These are phyloP conservation scores for Rhizopus stolonifer DNA, from an alignment of 371 early-diverging fungal genomes.

Conservation along the genomic window DNA sequence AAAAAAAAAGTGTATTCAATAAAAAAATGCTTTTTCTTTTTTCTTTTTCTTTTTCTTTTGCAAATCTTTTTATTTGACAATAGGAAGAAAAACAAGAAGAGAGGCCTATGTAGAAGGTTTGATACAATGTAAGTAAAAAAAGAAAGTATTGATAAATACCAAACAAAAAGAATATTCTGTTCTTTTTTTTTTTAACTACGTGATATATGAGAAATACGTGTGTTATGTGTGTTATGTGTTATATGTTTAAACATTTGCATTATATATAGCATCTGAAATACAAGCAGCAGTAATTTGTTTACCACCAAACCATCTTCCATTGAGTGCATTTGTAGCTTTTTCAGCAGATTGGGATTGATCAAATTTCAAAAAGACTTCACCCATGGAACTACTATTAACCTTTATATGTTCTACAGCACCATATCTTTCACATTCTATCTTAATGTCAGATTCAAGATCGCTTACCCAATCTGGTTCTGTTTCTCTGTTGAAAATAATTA, in stretches of 20 bases:
- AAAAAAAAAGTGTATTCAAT: no score
- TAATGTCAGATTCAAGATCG: constrained; percentile 87
- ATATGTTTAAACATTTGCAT: constrained; percentile 42
- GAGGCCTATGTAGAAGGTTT: background rate
- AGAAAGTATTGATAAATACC: no score
- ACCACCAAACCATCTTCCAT: constrained; percentile 84
- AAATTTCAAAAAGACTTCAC: constrained; percentile 86
- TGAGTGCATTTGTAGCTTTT: constrained; percentile 64
- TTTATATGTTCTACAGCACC: constrained; percentile 79
- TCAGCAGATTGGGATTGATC: constrained; percentile 63
- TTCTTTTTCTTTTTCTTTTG: no score
- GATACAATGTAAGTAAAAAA: background rate
- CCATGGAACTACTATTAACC: constrained; percentile 70
- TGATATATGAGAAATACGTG: background rate
- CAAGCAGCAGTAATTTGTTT: constrained; percentile 67
- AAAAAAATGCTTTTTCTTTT: no score
- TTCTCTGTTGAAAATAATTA: constrained; percentile 60
- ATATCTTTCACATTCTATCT: constrained; percentile 78
- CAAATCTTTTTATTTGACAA: no score
- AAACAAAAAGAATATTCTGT: background rate
- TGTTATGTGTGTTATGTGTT: constrained; percentile 1
- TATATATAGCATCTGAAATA: constrained; percentile 70
- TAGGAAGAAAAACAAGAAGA: no score
- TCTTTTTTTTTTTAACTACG: no score
- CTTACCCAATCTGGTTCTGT: constrained; percentile 85